These are phyloP conservation scores for Coleophoma eucalyptorum DNA, from an alignment of 2,329 filamentous ascomycete species.

Conservation along the genomic window DNA sequence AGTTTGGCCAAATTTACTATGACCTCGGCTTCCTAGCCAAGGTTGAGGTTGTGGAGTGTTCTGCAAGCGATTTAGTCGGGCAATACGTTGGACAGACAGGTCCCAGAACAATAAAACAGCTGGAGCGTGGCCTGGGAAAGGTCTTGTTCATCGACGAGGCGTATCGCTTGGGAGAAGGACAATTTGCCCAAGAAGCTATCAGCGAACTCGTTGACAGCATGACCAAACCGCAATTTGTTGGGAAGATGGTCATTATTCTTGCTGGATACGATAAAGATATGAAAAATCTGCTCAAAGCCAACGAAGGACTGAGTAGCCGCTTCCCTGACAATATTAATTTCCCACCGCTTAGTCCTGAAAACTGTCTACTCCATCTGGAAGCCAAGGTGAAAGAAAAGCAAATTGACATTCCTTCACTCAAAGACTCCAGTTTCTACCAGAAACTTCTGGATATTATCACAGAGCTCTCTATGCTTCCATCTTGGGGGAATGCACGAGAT, in stretches of 20 bases:
- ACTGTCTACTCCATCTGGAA: conserved; percentile 35
- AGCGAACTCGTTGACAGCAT: conserved; percentile 59
- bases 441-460: conserved; percentile 26
- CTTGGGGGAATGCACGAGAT: conserved; percentile 51
- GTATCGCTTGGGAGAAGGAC: conserved; percentile 46
- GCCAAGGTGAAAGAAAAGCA: conserved; percentile 27
- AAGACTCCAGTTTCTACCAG: conserved; percentile 21
- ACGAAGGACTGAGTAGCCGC: conserved; percentile 49
- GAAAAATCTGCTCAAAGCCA: conserved; percentile 44
- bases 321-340: conserved; percentile 51
- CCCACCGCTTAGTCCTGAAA: conserved; percentile 21
- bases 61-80: conserved; percentile 65
- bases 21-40: conserved; percentile 65
- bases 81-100: conserved; percentile 68
- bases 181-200: conserved; percentile 61
- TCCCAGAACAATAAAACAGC: conserved; percentile 55
- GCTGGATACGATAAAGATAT: conserved; percentile 55
- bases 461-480: conserved; percentile 30
- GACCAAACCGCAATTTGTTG: conserved; percentile 39
- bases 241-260: conserved; percentile 51
- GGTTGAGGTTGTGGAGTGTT: conserved; percentile 60
- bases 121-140: conserved; percentile 50
- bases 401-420: conserved; percentile 12
- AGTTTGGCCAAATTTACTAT: conserved; percentile 73
- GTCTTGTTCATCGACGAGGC: conserved; percentile 58